Evolutionary conservation across 306 rosid species (phyloP).

Genomic region (Acacia melanoxylon): DNA sequence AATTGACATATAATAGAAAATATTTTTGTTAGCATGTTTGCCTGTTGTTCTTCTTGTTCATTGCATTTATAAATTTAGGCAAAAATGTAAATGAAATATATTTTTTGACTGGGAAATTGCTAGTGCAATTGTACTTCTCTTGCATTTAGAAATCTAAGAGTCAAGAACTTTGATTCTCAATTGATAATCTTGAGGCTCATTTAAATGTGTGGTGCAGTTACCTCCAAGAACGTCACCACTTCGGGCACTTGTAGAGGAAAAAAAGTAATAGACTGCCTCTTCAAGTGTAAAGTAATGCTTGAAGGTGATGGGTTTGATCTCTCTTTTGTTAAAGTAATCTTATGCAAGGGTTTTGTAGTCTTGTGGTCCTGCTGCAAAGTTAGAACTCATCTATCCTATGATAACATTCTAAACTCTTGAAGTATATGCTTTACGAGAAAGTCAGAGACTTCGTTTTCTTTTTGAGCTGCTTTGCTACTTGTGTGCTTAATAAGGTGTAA

Average conservation of each 20-base stretch:
- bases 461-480: constrained; percentile 20
- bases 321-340: too few species aligned
- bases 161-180: background rate
- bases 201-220: too few species aligned
- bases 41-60: too few species aligned
- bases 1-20: background rate
- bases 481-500: constrained; percentile 10
- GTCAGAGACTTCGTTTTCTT: background rate
- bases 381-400: background rate
- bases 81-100: too few species aligned
- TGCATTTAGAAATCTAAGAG: too few species aligned
- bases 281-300: too few species aligned
- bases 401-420: background rate
- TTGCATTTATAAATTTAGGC: too few species aligned
- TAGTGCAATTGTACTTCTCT: too few species aligned
- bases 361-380: background rate
- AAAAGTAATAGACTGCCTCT: too few species aligned
- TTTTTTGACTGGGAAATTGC: too few species aligned
- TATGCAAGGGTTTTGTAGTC: background rate
- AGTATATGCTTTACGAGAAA: background rate
- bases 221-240: too few species aligned
- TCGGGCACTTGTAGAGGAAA: too few species aligned
- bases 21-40: background rate
- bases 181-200: background rate
- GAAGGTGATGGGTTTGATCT: background rate